Conservation (phyloP, 2,329 filamentous ascomycete genomes). For the Verruconis gallopava region DNA sequence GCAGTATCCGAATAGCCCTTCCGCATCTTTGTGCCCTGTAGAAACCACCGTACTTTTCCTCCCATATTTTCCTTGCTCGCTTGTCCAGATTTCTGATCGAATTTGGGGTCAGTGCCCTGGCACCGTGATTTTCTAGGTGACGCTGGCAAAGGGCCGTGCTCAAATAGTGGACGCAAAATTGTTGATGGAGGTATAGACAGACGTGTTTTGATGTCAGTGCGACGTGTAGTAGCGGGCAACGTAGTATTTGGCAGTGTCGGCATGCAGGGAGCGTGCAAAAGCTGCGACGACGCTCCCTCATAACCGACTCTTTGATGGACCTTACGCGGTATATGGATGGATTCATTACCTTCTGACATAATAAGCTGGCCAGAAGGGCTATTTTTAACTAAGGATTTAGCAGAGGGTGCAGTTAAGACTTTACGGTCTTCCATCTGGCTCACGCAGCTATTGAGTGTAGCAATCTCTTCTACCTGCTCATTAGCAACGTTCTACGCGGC, state of each 20-base stretch:
- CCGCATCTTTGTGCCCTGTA: neutral
- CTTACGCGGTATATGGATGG: neutral
- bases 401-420: neutral
- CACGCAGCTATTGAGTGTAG: neutral
- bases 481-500: neutral
- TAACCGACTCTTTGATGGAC: neutral
- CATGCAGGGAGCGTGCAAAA: constrained; percentile 2
- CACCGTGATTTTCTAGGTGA: constrained; percentile 1
- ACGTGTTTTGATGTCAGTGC: too few species aligned
- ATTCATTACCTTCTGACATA: neutral
- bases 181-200: constrained; percentile 8
- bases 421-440: neutral
- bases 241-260: too few species aligned
- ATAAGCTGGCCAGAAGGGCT: neutral
- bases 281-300: neutral
- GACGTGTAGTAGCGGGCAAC: too few species aligned
- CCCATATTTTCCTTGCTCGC: neutral
- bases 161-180: constrained; percentile 3
- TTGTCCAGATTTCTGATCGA: neutral
- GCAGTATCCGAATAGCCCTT: too few species aligned
- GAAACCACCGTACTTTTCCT: neutral
- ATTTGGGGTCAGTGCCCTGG: neutral
- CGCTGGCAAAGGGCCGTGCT: constrained; percentile 5
- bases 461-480: neutral
- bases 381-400: neutral